phyloP scores from a whole-genome alignment of 2,329 filamentous ascomycete genomes.

The Nigrospora oryzae region DNA sequence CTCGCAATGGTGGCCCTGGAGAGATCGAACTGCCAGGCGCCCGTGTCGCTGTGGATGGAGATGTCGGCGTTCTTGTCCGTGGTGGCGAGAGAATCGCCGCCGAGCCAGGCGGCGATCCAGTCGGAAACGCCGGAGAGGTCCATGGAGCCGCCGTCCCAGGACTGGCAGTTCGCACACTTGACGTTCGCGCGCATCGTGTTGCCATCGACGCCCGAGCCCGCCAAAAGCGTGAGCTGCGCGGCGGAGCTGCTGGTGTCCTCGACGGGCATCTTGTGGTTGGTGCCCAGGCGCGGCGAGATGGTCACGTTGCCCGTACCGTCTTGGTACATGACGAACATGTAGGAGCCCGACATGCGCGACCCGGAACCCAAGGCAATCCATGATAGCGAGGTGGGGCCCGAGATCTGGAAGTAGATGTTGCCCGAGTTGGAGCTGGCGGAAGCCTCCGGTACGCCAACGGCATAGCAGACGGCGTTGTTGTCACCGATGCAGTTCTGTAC shows the following conservation, averaged over 20 bases:
- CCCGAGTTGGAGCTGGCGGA: slow-evolving; percentile 39
- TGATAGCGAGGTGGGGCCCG: slow-evolving; percentile 39
- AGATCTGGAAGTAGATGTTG: slow-evolving; percentile 53
- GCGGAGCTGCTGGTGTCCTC: slow-evolving; percentile 28
- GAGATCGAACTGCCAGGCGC: slow-evolving; percentile 39
- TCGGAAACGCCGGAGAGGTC: slow-evolving; percentile 28
- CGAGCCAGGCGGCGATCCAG: slow-evolving; percentile 50
- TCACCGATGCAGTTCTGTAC: slow-evolving; percentile 26
- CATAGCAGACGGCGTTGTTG: slow-evolving; percentile 40
- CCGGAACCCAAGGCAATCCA: slow-evolving; percentile 56
- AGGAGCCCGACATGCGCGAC: slow-evolving; percentile 41
- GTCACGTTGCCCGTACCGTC: slow-evolving; percentile 52
- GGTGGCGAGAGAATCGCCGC: slow-evolving; percentile 34
- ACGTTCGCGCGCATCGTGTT: slow-evolving; percentile 53
- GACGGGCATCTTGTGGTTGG: slow-evolving; percentile 37
- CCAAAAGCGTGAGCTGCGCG: slow-evolving; percentile 42
- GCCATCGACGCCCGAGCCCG: slow-evolving; percentile 46
- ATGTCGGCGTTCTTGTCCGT: slow-evolving; percentile 30
- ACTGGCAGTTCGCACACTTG: slow-evolving; percentile 41
- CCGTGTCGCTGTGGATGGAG: slow-evolving; percentile 34
- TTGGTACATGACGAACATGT: slow-evolving; percentile 57
- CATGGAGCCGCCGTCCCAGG: slow-evolving; percentile 34
- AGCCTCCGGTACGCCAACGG: slow-evolving; percentile 43
- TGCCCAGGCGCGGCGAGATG: slow-evolving; percentile 45
- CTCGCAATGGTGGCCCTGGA: slow-evolving; percentile 32